Evolutionary conservation across 306 rosid genomes (phyloP).

Genomic region (Glycine latifolia): DNA sequence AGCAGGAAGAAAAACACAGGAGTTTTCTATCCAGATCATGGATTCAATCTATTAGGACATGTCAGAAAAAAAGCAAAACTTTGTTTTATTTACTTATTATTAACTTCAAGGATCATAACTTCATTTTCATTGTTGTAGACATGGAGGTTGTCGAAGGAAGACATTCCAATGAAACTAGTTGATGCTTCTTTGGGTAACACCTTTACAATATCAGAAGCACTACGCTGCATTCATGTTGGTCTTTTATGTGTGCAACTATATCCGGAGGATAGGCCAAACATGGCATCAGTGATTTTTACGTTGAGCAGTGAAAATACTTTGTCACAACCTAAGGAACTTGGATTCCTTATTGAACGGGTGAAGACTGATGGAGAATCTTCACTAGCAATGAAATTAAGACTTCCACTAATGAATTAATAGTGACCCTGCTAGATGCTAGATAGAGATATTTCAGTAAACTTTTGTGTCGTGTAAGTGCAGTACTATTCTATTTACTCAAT

Average conservation of each 20-base stretch:
- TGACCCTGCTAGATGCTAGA: slow-evolving; percentile 47
- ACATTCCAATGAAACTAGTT: slow-evolving; percentile 26
- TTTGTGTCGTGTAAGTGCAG: neutral
- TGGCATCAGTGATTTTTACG: slow-evolving; percentile 59
- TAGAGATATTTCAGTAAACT: slow-evolving; percentile 10
- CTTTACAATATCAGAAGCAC: slow-evolving; percentile 4
- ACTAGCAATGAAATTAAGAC: neutral
- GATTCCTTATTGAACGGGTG: slow-evolving; percentile 39
- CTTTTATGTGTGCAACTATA: slow-evolving; percentile 61
- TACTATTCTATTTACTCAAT: slow-evolving; percentile 5
- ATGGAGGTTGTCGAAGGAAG: slow-evolving; percentile 49
- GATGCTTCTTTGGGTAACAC: slow-evolving; percentile 41
- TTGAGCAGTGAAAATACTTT: slow-evolving; percentile 53
- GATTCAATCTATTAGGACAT: slow-evolving; percentile 42
- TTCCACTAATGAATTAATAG: slow-evolving; percentile 45
- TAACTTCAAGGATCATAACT: neutral
- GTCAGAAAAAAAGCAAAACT: slow-evolving; percentile 29
- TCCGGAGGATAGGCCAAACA: slow-evolving; percentile 65
- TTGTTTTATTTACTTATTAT: neutral
- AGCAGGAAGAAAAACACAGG: slow-evolving; percentile 46
- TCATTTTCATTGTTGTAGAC: slow-evolving; percentile 32
- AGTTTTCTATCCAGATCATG: neutral
- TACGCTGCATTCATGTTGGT: slow-evolving; percentile 61
- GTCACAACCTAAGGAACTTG: slow-evolving; percentile 61
- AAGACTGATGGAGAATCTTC: slow-evolving; percentile 31